Conservation (phyloP, 768 basidiomycete genomes). For the Leccinum boreale region DNA sequence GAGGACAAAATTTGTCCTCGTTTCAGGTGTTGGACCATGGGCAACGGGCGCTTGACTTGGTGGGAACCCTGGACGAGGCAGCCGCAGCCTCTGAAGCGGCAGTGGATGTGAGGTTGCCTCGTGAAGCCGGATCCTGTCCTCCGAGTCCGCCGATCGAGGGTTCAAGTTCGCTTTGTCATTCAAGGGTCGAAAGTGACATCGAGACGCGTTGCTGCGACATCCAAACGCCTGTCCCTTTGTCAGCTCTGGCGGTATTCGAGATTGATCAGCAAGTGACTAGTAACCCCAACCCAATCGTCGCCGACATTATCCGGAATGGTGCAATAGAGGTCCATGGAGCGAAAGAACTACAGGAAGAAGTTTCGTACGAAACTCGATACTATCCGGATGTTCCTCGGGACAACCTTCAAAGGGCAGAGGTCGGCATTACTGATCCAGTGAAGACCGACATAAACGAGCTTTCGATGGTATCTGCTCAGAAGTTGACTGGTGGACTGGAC, state of each 20-base stretch:
- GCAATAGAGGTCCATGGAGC: neutral
- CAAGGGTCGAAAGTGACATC: neutral
- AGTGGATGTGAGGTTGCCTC: neutral
- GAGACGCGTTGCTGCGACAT: neutral
- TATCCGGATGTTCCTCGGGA: neutral
- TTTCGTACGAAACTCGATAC: constrained; percentile 1
- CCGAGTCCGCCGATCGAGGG: neutral
- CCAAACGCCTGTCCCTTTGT: neutral
- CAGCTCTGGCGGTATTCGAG: neutral
- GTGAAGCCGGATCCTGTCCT: neutral
- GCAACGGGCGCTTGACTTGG: neutral
- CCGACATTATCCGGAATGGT: neutral
- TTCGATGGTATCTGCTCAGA: neutral
- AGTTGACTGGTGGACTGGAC: neutral
- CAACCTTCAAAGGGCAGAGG: neutral
- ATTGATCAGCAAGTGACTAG: neutral
- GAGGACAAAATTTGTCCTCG: neutral
- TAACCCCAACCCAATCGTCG: neutral
- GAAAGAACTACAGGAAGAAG: neutral
- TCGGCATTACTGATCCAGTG: neutral
- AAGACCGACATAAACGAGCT: neutral
- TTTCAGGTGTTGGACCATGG: neutral
- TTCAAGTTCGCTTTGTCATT: neutral
- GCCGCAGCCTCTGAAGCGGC: neutral
- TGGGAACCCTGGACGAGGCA: neutral